Percentiles rank a stretch among this genome's conserved stretches.
Evolutionary conservation across 148 eudicot genomes (phyloP).

Genomic region (Silene latifolia): DNA sequence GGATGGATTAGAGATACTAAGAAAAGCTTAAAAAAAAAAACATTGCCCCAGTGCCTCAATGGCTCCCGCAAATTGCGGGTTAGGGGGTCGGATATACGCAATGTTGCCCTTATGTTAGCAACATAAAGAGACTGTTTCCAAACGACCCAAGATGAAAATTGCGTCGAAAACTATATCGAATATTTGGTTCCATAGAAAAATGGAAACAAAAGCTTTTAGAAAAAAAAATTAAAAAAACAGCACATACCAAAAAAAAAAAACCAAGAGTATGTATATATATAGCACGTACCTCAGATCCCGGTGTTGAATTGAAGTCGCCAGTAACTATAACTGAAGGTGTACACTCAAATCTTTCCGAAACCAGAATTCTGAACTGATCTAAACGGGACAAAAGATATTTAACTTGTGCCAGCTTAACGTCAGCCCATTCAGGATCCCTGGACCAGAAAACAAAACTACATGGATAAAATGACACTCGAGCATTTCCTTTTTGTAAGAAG

Average conservation of each 20-base stretch:
- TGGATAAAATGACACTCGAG: background rate
- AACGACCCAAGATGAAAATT: too few species aligned
- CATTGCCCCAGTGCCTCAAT: too few species aligned
- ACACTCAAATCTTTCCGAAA: slow-evolving; percentile 53
- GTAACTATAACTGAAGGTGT: slow-evolving; percentile 69
- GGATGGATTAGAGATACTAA: background rate
- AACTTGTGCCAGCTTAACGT: slow-evolving; percentile 93
- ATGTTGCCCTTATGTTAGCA: too few species aligned
- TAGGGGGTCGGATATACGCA: too few species aligned
- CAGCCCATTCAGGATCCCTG: slow-evolving; percentile 98
- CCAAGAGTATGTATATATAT: background rate
- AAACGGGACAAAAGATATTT: slow-evolving; percentile 73
- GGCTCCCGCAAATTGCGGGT: too few species aligned
- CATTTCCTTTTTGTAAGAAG: slow-evolving; percentile 2
- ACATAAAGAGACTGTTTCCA: too few species aligned
- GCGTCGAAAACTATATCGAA: too few species aligned
- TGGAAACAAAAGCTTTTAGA: background rate
- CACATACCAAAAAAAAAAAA: background rate
- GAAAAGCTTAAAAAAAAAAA: too few species aligned
- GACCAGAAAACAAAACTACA: slow-evolving; percentile 2
- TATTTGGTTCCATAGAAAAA: too few species aligned
- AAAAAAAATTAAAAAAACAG: background rate
- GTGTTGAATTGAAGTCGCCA: slow-evolving; percentile 92
- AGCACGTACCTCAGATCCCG: slow-evolving; percentile 69
- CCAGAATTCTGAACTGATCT: slow-evolving; percentile 48